Conservation (phyloP, 2,329 filamentous ascomycete species). For the Canariomyces notabilis region DNA sequence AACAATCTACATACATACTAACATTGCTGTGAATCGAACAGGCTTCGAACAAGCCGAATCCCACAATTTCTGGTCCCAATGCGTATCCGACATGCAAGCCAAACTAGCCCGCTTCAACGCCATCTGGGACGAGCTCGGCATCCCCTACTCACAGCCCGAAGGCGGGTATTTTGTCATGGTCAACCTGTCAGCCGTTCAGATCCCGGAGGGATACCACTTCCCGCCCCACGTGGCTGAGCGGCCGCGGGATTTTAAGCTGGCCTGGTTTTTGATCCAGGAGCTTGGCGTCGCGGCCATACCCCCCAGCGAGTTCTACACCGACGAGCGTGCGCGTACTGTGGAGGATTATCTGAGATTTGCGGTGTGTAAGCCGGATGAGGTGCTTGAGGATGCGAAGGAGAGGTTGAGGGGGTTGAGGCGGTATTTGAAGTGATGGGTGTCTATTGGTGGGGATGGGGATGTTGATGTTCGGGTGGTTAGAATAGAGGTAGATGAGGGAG, state of each 20-base stretch:
- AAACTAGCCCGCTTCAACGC: conserved; percentile 87
- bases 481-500: too few relatives aligned
- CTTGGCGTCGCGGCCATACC: conserved; percentile 93
- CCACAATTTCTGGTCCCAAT: conserved; percentile 80
- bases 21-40: background rate
- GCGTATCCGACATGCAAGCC: conserved; percentile 78
- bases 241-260: conserved; percentile 88
- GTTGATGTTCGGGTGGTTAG: background rate
- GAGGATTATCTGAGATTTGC: conserved; percentile 94
- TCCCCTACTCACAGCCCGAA: conserved; percentile 87
- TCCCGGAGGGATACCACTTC: conserved; percentile 82
- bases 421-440: conserved; percentile 51
- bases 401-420: conserved; percentile 67
- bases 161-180: conserved; percentile 97
- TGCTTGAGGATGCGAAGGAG: conserved; percentile 75
- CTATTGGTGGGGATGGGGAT: too few relatives aligned
- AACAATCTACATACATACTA: too few relatives aligned
- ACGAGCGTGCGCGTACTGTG: conserved; percentile 73
- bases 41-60: conserved; percentile 83
- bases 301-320: conserved; percentile 94
- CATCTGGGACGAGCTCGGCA: conserved; percentile 67
- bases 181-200: conserved; percentile 81
- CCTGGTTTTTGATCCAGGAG: conserved; percentile 96
- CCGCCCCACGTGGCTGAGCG: conserved; percentile 80
- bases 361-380: conserved; percentile 89